phyloP scores from a whole-genome alignment of 768 basidiomycete species.

The Psilocybe sp. region DNA sequence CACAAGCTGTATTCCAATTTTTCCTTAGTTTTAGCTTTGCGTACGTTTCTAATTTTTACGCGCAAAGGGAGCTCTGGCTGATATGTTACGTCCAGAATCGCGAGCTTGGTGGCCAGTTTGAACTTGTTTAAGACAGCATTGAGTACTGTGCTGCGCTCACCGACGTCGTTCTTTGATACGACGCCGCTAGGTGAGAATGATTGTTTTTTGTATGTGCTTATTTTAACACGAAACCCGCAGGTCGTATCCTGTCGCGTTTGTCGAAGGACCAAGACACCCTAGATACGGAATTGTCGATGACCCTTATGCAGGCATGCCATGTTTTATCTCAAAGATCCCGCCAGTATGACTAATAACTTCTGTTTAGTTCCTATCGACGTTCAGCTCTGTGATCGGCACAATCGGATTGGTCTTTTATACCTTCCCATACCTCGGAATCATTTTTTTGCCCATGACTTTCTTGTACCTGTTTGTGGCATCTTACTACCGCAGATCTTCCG shows the following conservation, averaged over 20 bases:
- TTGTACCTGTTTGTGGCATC: slow-evolving; percentile 53
- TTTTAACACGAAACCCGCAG: slow-evolving; percentile 22
- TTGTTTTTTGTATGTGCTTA: not conserved
- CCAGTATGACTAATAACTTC: not conserved
- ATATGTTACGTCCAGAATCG: slow-evolving; percentile 23
- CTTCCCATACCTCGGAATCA: slow-evolving; percentile 64
- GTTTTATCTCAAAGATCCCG: not conserved
- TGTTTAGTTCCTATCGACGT: slow-evolving; percentile 14
- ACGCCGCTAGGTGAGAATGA: slow-evolving; percentile 53
- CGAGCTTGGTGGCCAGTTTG: slow-evolving; percentile 39
- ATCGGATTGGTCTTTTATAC: slow-evolving; percentile 63
- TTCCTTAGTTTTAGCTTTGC: slow-evolving; percentile 45
- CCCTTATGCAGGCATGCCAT: slow-evolving; percentile 39
- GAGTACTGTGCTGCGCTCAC: slow-evolving; percentile 54
- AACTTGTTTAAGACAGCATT: slow-evolving; percentile 57
- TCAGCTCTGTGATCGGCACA: slow-evolving; percentile 47
- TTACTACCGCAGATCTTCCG: slow-evolving; percentile 59
- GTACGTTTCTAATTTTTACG: slow-evolving; percentile 28
- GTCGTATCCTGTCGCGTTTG: slow-evolving; percentile 55
- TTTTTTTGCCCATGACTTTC: slow-evolving; percentile 51
- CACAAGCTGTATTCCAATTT: slow-evolving; percentile 53
- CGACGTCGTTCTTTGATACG: slow-evolving; percentile 70
- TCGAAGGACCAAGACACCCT: slow-evolving; percentile 65
- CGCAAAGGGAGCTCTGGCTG: not conserved
- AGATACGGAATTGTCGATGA: slow-evolving; percentile 48